These are phyloP conservation scores for Eucalyptus curtisii DNA, from an alignment of 345 rosid species.

Conservation along the genomic window DNA sequence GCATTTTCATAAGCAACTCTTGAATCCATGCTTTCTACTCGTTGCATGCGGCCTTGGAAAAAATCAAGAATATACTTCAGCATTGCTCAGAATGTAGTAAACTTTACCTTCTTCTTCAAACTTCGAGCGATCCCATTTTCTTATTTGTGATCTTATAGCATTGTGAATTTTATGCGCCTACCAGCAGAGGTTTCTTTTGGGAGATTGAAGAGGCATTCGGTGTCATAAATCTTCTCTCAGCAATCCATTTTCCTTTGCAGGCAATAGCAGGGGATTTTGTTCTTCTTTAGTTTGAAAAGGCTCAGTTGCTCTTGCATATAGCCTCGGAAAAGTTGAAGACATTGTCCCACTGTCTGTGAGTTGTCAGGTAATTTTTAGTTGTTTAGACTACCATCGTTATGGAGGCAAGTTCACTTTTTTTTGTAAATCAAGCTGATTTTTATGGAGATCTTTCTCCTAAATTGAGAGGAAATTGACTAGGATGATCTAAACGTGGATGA, in stretches of 20 bases:
- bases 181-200: too few species aligned
- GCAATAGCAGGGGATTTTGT: conserved; percentile 81
- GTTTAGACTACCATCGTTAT: background rate
- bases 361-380: conserved; percentile 32
- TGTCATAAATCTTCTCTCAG: background rate
- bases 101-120: conserved; percentile 30
- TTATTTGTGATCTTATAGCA: too few species aligned
- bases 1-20: too few species aligned
- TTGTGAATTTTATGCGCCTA: too few species aligned
- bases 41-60: conserved; percentile 83
- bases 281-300: conserved; percentile 70
- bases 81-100: conserved; percentile 88
- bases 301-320: conserved; percentile 53
- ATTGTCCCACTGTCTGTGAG: conserved; percentile 81
- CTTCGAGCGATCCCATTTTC: background rate
- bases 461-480: background rate
- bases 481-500: too few species aligned
- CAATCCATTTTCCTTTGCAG: conserved; percentile 9
- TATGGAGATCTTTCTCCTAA: background rate
- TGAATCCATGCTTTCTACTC: conserved; percentile 89
- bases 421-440: background rate
- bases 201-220: too few species aligned
- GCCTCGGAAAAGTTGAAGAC: conserved; percentile 87
- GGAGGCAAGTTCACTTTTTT: too few species aligned
- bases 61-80: conserved; percentile 65